Conservation (phyloP, 106 monocot genomes). For the Platanthera zijinensis region DNA sequence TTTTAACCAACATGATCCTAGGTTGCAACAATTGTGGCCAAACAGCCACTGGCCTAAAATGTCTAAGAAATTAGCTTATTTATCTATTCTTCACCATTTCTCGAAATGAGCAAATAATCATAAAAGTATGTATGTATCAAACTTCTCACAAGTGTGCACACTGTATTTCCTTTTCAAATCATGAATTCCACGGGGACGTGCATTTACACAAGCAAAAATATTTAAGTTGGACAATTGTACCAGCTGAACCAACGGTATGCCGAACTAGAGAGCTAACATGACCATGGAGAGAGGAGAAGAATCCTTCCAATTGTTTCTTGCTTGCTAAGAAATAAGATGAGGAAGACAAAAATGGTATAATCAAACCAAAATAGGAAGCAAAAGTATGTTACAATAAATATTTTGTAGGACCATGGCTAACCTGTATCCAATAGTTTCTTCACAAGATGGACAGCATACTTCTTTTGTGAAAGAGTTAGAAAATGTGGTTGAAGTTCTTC, state of each 20-base stretch:
- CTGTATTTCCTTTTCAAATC: neutral
- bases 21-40: neutral
- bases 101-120: neutral
- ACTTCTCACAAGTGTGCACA: neutral
- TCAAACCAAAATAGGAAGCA: neutral
- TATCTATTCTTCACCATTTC: neutral
- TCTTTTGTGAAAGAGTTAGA: conserved; percentile 60
- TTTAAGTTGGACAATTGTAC: conserved; percentile 20
- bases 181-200: neutral
- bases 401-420: conserved; percentile 8
- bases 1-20: no score
- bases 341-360: neutral
- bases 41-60: neutral
- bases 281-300: conserved; percentile 89
- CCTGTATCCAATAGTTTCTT: conserved; percentile 84
- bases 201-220: neutral
- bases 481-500: conserved; percentile 74
- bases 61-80: neutral
- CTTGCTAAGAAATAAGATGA: conserved; percentile 30
- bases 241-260: conserved; percentile 83
- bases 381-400: neutral
- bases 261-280: conserved; percentile 79
- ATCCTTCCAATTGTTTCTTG: conserved; percentile 73
- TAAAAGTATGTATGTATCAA: neutral
- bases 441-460: conserved; percentile 91